Evolutionary conservation across 2,329 filamentous ascomycete genomes (phyloP).

Genomic region (Penicillium expansum): DNA sequence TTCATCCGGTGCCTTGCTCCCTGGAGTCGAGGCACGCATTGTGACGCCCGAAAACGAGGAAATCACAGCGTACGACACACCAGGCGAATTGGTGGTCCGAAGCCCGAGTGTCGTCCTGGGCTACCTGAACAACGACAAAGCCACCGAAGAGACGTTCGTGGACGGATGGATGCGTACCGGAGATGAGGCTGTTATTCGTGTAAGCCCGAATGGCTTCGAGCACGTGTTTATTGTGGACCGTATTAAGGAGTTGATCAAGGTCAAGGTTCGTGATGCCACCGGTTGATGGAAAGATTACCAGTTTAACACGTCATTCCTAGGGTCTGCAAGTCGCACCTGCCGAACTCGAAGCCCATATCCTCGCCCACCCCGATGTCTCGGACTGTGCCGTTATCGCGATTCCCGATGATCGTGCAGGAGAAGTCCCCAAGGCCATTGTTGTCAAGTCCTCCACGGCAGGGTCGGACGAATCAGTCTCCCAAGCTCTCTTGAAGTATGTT

Average conservation of each 20-base stretch:
- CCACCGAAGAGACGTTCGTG: conserved; percentile 76
- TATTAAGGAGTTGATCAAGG: conserved; percentile 75
- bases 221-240: conserved; percentile 84
- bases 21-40: conserved; percentile 63
- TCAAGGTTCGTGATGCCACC: conserved; percentile 55
- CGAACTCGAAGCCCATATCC: conserved; percentile 75
- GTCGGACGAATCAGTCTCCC: conserved; percentile 48
- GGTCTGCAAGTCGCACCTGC: conserved; percentile 80
- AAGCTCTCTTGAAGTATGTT: conserved; percentile 57
- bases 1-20: conserved; percentile 68
- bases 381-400: conserved; percentile 78
- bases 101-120: conserved; percentile 74
- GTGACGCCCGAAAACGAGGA: conserved; percentile 67
- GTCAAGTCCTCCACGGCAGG: conserved; percentile 56
- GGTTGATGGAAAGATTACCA: not conserved
- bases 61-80: conserved; percentile 67
- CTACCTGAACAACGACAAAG: conserved; percentile 82
- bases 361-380: conserved; percentile 70
- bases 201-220: conserved; percentile 65
- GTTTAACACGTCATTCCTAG: conserved; percentile 40
- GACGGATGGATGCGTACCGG: conserved; percentile 82
- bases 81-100: conserved; percentile 78
- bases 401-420: conserved; percentile 60
- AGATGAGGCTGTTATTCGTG: conserved; percentile 72
- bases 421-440: conserved; percentile 63